phyloP scores from a whole-genome alignment of 306 rosid species.

The Purshia tridentata region DNA sequence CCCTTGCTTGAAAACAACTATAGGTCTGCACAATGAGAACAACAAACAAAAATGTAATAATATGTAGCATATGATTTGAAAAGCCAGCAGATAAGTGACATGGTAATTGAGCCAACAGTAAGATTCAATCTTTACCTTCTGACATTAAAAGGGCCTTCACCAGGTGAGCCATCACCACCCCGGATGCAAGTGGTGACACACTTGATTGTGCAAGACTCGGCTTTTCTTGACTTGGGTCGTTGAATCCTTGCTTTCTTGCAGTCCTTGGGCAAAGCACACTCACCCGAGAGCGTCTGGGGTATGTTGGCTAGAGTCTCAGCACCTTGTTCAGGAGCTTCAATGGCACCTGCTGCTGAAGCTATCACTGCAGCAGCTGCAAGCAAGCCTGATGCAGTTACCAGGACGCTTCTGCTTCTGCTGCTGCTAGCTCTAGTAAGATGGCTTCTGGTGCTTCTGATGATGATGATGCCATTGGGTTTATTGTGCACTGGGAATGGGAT shows the following conservation, averaged over 20 bases:
- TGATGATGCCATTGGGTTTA: slow-evolving; percentile 10
- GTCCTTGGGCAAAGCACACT: slow-evolving; percentile 46
- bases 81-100: not conserved
- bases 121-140: slow-evolving; percentile 44
- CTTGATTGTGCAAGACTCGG: slow-evolving; percentile 78
- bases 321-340: slow-evolving; percentile 28
- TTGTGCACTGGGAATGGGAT: not conserved
- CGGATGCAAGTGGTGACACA: slow-evolving; percentile 90
- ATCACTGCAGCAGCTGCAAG: slow-evolving; percentile 46
- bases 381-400: slow-evolving; percentile 32
- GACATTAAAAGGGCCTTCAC: slow-evolving; percentile 87
- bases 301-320: slow-evolving; percentile 66
- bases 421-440: slow-evolving; percentile 23
- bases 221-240: slow-evolving; percentile 80
- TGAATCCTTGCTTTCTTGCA: slow-evolving; percentile 75
- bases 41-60: too few species aligned
- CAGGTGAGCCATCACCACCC: slow-evolving; percentile 94
- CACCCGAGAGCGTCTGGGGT: slow-evolving; percentile 86
- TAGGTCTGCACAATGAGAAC: slow-evolving; percentile 46
- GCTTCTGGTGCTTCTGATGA: not conserved
- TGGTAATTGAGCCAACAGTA: not conserved
- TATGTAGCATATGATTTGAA: not conserved
- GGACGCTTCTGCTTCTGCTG: slow-evolving; percentile 11
- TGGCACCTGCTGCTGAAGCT: slow-evolving; percentile 26
- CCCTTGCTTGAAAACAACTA: slow-evolving; percentile 91